Conservation (phyloP, 768 basidiomycete genomes). For the Tylopilus rubrobrunneus region DNA sequence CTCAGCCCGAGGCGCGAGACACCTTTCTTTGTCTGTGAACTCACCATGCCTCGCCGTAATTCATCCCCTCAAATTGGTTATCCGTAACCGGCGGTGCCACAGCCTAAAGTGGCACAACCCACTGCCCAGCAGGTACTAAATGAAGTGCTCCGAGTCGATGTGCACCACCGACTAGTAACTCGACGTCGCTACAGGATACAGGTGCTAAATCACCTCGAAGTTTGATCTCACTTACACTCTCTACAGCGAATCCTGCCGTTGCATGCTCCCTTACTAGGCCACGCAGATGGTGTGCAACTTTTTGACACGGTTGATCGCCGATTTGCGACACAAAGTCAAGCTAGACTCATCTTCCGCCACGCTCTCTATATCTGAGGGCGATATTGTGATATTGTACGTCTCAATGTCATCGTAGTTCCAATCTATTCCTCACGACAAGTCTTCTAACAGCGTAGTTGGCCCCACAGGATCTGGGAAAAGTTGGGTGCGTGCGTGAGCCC, state of each 20-base stretch:
- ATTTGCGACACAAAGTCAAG: slow-evolving; percentile 13
- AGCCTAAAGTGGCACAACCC: too few relatives aligned
- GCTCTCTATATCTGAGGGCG: slow-evolving; percentile 7
- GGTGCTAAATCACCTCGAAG: too few relatives aligned
- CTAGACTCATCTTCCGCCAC: slow-evolving; percentile 1
- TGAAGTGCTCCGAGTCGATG: too few relatives aligned
- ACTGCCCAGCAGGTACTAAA: too few relatives aligned
- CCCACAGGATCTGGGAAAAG: slow-evolving; percentile 21
- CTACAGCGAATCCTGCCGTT: not conserved
- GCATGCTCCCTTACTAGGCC: not conserved
- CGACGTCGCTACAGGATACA: too few relatives aligned
- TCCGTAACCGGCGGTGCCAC: too few relatives aligned
- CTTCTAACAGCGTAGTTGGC: slow-evolving; percentile 10
- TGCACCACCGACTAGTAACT: too few relatives aligned
- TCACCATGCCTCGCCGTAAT: too few relatives aligned
- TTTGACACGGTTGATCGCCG: not conserved
- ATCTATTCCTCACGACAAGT: not conserved
- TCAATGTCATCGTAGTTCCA: not conserved
- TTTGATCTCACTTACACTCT: too few relatives aligned
- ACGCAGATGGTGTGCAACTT: not conserved
- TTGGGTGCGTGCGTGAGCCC: slow-evolving; percentile 10
- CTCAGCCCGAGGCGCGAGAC: not conserved
- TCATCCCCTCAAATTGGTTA: too few relatives aligned
- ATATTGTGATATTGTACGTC: slow-evolving; percentile 22
- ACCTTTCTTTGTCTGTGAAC: not conserved